phyloP scores from a whole-genome alignment of 2,329 filamentous ascomycete genomes.

The Diplodia sapinea region DNA sequence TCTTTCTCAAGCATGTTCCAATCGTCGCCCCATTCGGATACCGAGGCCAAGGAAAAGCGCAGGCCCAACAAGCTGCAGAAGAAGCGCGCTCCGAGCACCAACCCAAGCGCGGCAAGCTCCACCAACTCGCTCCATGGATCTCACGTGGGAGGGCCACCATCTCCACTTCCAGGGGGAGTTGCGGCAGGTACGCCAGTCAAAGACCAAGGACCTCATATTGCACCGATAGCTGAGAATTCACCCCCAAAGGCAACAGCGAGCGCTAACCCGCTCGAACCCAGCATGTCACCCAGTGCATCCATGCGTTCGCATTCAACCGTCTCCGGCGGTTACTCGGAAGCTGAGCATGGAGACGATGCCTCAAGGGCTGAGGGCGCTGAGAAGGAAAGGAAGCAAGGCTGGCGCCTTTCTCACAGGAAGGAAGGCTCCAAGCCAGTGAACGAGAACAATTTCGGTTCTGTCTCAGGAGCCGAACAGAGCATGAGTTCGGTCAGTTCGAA shows the following conservation, averaged over 20 bases:
- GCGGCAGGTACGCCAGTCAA: conserved; percentile 37
- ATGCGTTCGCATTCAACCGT: conserved; percentile 72
- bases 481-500: conserved; percentile 46
- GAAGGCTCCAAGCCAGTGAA: conserved; percentile 43
- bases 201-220: conserved; percentile 39
- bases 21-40: conserved; percentile 68
- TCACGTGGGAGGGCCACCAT: conserved; percentile 37
- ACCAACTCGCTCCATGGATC: conserved; percentile 63
- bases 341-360: conserved; percentile 72
- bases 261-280: conserved; percentile 52
- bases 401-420: conserved; percentile 64
- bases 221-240: conserved; percentile 29
- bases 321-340: conserved; percentile 77
- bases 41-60: conserved; percentile 63
- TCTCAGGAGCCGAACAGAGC: conserved; percentile 47
- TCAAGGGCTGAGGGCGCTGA: conserved; percentile 38
- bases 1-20: conserved; percentile 40
- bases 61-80: conserved; percentile 92
- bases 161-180: conserved; percentile 42
- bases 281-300: conserved; percentile 76
- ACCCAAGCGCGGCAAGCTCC: conserved; percentile 90
- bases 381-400: conserved; percentile 69
- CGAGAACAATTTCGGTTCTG: conserved; percentile 46
- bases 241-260: conserved; percentile 29
- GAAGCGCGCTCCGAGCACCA: conserved; percentile 79